Evolutionary conservation across 208 protist species (phyloP), one percentile per base, ranked within the genome.

Genomic region (Blechomonas ayalai): DNA sequence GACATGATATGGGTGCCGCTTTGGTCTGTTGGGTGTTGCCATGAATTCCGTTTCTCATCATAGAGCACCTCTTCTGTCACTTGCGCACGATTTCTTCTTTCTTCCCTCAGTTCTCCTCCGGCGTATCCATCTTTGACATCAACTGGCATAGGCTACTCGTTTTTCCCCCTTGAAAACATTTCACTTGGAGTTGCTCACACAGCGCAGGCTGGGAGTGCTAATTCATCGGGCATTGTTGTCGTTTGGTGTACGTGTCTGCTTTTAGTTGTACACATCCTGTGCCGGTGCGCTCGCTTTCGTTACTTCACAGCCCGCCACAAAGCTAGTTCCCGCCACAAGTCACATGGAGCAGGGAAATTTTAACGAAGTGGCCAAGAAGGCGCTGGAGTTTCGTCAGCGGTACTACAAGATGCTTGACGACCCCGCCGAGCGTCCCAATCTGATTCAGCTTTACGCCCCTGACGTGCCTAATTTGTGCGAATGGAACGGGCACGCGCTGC

Each of bases 381-480:
- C 81, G 4, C 61, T 88, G 2, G 70, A 89, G 61, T 89, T 94
- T 45, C 73, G 69, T 20, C 61, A 67, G 25, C 57, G 62, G 26
- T 90, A 89, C 58, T 94, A 94, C 51, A 67, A 75, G 52, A 54
- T 79, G 28, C 58, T 94, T 8, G 85, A 94, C 45, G 66, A 86
- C 50, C 48, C 54, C 12, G 54, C 61, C 26, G 67, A 70, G 29
- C 68, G 81, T 1, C 3, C 25, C 9, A 72, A 84, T 13, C 69
- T 94, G 24, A 52, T 78, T 4, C 51, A 54, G n/a, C 45, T 85
- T 4, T 90, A 94, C 59, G 67, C 73, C 33, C 74, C 71, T 2
- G 71, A 73, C 24, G 71, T 75, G 16, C 79, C 72, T 22, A 67
- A 84, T 37, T 51, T 90, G 18, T 88, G 79, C 47, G 81, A 94